Evolutionary conservation across 2,329 filamentous ascomycete genomes (phyloP), one percentile per base, ranked within the genome.

Genomic region (Fusarium setosum): DNA sequence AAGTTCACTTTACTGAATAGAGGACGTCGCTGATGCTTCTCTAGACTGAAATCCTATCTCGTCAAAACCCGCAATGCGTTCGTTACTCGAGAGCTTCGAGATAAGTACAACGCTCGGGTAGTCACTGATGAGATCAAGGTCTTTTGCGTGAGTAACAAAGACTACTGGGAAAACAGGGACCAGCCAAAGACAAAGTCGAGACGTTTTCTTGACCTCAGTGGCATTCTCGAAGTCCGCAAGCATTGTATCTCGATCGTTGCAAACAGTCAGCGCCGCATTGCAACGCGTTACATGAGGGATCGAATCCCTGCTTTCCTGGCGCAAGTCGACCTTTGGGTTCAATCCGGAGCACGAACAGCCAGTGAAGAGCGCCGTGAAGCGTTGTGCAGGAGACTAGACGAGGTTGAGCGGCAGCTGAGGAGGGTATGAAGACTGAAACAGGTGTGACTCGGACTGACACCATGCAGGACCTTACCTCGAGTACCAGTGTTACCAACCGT

Each of bases 191-290:
- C 54, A 1, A 15, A 21, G 0, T 40, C 71, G 40, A 15, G 59
- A 65, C 75, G 74, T 0, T 71, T 70, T n/a, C 75, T 84, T 3
- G 17, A 68, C 0, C 67, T 83, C 6, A 83, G 81, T 48, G 81
- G 81, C 0, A 81, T 84, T 37, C 13, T 81, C 0, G 65, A 69
- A 4, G 56, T 83, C 1, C 76, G 82, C 3, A 74, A 73, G 44
- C 75, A 83, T 59, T 84, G 82, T 70, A 77, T 83, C 47, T 74
- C 77, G 2, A 77, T 84, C 7, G 79, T 84, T 2, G 79, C 79
- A 5, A 72, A 81, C 2, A 79, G 76, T 38, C 81, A 82, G 61
- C 73, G 77, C 21, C 73, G 71, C 2, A 71, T 73, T 5, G 78
- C 77, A 0, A 75, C 21, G 6, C 67, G 69, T 7, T 84, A 80